phyloP scores from a whole-genome alignment of 768 basidiomycete species.

The Termitomyces eurrhizus region DNA sequence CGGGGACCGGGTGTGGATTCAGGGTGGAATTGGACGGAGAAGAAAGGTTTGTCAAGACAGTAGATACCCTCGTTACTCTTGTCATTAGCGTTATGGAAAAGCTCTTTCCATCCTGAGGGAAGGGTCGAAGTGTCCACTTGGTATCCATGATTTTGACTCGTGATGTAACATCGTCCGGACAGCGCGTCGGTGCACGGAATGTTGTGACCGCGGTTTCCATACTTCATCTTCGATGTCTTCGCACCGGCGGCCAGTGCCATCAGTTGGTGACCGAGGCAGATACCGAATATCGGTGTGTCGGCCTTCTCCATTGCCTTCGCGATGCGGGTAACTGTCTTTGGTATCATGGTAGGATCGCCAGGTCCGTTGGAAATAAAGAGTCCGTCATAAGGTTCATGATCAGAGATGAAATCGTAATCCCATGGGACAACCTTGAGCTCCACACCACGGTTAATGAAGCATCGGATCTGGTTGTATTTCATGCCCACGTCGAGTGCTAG shows the following conservation, averaged over 20 bases:
- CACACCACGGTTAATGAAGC: conserved; percentile 88
- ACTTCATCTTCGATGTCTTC: conserved; percentile 97
- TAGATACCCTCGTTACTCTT: conserved; percentile 97
- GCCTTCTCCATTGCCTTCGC: conserved; percentile 63
- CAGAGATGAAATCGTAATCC: conserved; percentile 87
- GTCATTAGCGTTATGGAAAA: conserved; percentile 97
- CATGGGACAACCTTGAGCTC: conserved; percentile 98
- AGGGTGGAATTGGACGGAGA: conserved; percentile 99
- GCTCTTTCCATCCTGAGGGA: conserved; percentile 83
- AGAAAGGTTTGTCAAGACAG: conserved; percentile 89
- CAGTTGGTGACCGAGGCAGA: conserved; percentile 97
- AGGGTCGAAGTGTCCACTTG: conserved; percentile 84
- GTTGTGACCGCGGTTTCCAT: conserved; percentile 98
- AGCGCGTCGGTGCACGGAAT: conserved; percentile 95
- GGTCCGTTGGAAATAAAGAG: conserved; percentile 98
- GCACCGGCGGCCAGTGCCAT: conserved; percentile 94
- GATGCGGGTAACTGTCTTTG: conserved; percentile 66
- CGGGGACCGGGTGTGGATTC: conserved; percentile 95
- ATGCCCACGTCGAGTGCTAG: conserved; percentile 97
- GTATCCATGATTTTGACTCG: conserved; percentile 98
- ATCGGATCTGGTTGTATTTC: conserved; percentile 99
- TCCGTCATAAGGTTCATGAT: conserved; percentile 84
- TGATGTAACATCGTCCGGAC: conserved; percentile 97
- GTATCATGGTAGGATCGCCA: conserved; percentile 88
- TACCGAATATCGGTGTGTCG: conserved; percentile 92